Evolutionary conservation across 495 filamentous ascomycete species (phyloP), one percentile per base, ranked within the genome.

Genomic region (Staphylotrichum tortipilum): DNA sequence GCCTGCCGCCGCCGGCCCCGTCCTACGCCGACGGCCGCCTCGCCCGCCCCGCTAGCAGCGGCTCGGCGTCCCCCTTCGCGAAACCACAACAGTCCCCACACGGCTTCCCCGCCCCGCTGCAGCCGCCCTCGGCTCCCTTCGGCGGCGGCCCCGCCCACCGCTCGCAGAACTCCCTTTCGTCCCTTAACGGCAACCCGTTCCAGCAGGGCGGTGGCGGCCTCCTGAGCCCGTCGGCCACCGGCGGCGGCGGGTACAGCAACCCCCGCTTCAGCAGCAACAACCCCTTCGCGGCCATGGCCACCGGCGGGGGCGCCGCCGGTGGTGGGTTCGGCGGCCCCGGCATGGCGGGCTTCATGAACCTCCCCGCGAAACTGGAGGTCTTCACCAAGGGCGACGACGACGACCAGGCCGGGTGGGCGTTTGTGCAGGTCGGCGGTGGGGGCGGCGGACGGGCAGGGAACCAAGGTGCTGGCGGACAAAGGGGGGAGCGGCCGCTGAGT

Each of bases 331-430:
- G 26, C 22, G 38, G 21, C 15, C n/a, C n/a, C n/a, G n/a, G n/a
- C n/a, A n/a, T n/a, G n/a, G n/a, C n/a, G n/a, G 42, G 55, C 35
- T 36, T 58, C 29, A n/a, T 66, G 61, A 40, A 75, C 64, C 54
- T 85, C 76, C 60, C 70, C 52, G 81, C 85, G 51, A 78, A 79
- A 7, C 75, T 95, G 23, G 80, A 86, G 57, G 80, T 95, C 22
- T 94, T 89, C 65, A 88, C 80, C 63, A 95, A 94, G 68, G 85
- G 86, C 22, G 74, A 88, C 17, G 82, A 89, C 50, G 83, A 89
- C 52, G 88, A 65, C 22, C 45, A 89, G 57, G 70, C 88, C 18
- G 87, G 90, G 55, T 95, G 89, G 89, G 84, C 85, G 53, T 85
- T 89, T 61, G 68, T 70, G 21, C 62, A 62, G 23, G 68, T 78